Percentiles rank a stretch among this genome's conserved stretches.
Evolutionary conservation across 371 early-diverging fungal species (phyloP).

Genomic region (Mortierella sp.): DNA sequence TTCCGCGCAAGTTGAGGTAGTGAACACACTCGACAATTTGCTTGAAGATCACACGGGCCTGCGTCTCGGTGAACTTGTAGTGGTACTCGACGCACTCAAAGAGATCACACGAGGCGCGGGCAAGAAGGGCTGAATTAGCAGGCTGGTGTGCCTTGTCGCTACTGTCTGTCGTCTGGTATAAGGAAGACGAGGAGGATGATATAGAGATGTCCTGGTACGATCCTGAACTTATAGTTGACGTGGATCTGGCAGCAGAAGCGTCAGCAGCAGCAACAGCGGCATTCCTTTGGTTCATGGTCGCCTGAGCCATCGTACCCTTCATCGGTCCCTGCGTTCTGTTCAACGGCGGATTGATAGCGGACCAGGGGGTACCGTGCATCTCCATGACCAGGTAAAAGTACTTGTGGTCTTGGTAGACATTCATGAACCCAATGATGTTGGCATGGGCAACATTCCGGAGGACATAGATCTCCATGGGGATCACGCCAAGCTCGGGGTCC

Average conservation of each 20-base stretch:
- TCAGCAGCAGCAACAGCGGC: neutral
- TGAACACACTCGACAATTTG: conserved; percentile 80
- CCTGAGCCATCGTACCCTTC: conserved; percentile 45
- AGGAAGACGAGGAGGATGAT: conserved; percentile 28
- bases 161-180: conserved; percentile 24
- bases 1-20: conserved; percentile 70
- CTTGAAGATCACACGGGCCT: conserved; percentile 71
- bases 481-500: conserved; percentile 70
- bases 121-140: conserved; percentile 56
- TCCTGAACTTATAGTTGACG: conserved; percentile 37
- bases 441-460: conserved; percentile 77
- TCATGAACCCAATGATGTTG: conserved; percentile 78
- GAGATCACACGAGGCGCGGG: conserved; percentile 75
- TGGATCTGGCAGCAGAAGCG: conserved; percentile 9
- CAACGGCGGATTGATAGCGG: conserved; percentile 50
- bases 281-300: conserved; percentile 41
- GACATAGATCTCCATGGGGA: conserved; percentile 84
- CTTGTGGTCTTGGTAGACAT: conserved; percentile 74
- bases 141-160: conserved; percentile 17
- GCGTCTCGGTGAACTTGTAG: conserved; percentile 72
- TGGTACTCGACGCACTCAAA: conserved; percentile 87
- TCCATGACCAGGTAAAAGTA: conserved; percentile 86
- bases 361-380: conserved; percentile 83
- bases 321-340: conserved; percentile 31
- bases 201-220: conserved; percentile 18